Evolutionary conservation across 345 rosid genomes (phyloP).

Genomic region (Iberis pinnata): DNA sequence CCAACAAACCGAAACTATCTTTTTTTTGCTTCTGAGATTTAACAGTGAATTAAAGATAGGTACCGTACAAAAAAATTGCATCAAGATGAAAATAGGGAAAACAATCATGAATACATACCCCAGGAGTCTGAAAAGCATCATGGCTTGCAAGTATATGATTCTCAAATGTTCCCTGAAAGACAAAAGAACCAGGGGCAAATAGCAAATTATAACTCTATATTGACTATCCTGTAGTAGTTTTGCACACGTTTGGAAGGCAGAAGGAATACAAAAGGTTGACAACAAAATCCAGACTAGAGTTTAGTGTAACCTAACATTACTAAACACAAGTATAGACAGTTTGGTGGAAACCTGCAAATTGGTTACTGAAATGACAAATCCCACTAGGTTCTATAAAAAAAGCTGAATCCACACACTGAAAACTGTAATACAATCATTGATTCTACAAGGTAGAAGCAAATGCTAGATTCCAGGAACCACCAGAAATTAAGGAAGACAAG

Average conservation of each 20-base stretch:
- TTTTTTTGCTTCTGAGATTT: too few relatives aligned
- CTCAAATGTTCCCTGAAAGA: constrained; percentile 44
- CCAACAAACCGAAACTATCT: too few relatives aligned
- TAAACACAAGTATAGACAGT: too few relatives aligned
- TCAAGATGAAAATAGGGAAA: too few relatives aligned
- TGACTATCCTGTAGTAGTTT: not conserved
- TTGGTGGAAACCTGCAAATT: too few relatives aligned
- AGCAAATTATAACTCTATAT: not conserved
- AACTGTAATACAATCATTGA: not conserved
- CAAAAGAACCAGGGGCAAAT: not conserved
- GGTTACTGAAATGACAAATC: too few relatives aligned
- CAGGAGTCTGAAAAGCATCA: constrained; percentile 56
- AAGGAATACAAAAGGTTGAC: too few relatives aligned
- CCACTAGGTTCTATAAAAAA: too few relatives aligned
- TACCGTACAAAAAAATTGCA: too few relatives aligned
- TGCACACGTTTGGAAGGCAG: not conserved
- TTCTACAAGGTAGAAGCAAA: not conserved
- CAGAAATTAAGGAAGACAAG: not conserved
- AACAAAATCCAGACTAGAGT: not conserved
- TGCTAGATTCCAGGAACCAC: constrained; percentile 1
- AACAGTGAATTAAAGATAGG: too few relatives aligned
- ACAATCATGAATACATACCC: too few relatives aligned
- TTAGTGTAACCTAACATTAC: constrained; percentile 6
- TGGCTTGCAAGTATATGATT: constrained; percentile 5
- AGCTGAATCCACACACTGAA: too few relatives aligned